Conservation (phyloP, 495 filamentous ascomycete species). For the Aspergillus nidulans region DNA sequence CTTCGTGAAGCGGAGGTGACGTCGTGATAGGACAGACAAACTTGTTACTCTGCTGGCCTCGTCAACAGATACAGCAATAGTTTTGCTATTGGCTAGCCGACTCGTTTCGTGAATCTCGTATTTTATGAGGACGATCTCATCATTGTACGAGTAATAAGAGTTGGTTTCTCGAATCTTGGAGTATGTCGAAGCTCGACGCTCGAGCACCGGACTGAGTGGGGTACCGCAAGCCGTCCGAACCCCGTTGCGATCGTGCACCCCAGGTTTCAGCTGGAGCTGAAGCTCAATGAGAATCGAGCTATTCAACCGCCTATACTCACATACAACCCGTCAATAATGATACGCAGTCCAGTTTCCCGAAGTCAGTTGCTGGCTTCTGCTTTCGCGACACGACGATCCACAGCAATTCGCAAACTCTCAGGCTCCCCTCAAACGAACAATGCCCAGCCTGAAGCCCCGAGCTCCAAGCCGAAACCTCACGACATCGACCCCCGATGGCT, state of each 20-base stretch:
- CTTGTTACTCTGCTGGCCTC: neutral
- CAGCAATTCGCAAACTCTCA: constrained; percentile 21
- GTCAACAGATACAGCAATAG: neutral
- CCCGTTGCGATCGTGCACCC: neutral
- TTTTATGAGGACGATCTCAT: neutral
- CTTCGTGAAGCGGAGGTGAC: neutral
- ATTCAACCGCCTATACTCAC: neutral
- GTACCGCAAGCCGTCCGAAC: neutral
- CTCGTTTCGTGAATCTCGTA: too few relatives aligned
- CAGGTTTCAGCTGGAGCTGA: constrained; percentile 1
- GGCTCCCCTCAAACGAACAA: constrained; percentile 18
- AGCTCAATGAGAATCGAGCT: neutral
- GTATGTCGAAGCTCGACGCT: neutral
- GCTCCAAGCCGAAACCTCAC: constrained; percentile 26
- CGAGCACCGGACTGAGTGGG: neutral
- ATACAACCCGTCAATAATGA: constrained; percentile 7
- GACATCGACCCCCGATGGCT: constrained; percentile 64
- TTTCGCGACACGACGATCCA: neutral
- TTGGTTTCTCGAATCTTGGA: neutral
- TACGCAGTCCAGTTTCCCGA: constrained; percentile 11
- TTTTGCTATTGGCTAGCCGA: too few relatives aligned
- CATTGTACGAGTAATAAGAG: neutral
- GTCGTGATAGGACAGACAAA: neutral
- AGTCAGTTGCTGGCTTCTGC: constrained; percentile 14
- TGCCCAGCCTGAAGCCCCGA: constrained; percentile 9